Percentiles rank a stretch among this genome's conserved stretches.
Conservation (phyloP, 139 green algal genomes). For the Auxenochlorella pyrenoidosa region DNA sequence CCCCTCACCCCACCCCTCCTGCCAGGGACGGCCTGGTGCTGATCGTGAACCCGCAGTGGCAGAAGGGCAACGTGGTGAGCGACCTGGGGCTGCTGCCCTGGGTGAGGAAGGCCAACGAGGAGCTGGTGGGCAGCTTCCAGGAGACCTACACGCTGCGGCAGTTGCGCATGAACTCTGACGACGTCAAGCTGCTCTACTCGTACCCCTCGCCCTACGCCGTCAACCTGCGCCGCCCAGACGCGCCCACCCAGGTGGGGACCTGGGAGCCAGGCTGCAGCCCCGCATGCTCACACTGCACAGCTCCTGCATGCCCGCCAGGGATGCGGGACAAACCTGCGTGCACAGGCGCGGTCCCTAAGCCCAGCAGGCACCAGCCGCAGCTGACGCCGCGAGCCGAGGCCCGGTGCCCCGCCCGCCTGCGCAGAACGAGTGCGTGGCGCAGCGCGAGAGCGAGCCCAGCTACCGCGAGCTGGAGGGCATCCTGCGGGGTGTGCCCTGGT, state of each 20-base stretch:
- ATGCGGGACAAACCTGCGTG: neutral
- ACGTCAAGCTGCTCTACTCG: slow-evolving; percentile 56
- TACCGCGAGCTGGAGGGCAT: slow-evolving; percentile 76
- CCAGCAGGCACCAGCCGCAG: neutral
- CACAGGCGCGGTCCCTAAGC: neutral
- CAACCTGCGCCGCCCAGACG: slow-evolving; percentile 29
- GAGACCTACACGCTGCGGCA: slow-evolving; percentile 76
- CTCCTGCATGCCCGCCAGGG: neutral
- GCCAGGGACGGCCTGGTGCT: slow-evolving; percentile 66
- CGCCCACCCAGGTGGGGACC: neutral
- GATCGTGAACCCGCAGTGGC: slow-evolving; percentile 88
- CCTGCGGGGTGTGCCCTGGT: slow-evolving; percentile 48
- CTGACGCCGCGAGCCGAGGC: too few relatives aligned
- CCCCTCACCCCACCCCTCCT: too few relatives aligned
- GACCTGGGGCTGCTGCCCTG: slow-evolving; percentile 62
- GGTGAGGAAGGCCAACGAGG: slow-evolving; percentile 40
- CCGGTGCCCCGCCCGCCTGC: too few relatives aligned
- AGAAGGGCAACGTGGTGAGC: slow-evolving; percentile 53
- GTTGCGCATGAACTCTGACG: slow-evolving; percentile 74
- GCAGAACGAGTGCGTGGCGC: slow-evolving; percentile 46
- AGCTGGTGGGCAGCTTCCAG: slow-evolving; percentile 68
- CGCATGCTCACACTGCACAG: too few relatives aligned
- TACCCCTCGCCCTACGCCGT: slow-evolving; percentile 71
- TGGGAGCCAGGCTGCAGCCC: neutral
- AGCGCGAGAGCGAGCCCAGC: slow-evolving; percentile 45